Base-by-base conservation (phyloP, 257 asterid species). In the Ilex aquifolium region DNA sequence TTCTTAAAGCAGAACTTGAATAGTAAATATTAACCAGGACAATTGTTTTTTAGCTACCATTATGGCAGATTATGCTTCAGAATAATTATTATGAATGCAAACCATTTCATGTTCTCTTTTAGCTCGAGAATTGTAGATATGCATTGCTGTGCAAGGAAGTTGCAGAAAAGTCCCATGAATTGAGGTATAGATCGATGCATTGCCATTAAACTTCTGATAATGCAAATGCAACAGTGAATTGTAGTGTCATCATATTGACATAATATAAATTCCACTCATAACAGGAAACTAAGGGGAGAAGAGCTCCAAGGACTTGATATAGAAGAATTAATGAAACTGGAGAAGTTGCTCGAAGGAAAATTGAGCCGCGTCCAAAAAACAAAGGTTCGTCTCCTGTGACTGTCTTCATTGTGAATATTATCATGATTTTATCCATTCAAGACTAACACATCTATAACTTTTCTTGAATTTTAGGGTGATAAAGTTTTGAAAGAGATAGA, bases 271-370 rank as follows among this genome's bases (percentile, higher is more conserved):
- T 21, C 27, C 27, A 21, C 7, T 57, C 15, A 66, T 39, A 31
- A 13, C 54, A 85, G 95, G 83, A 88, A 75, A 62, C 92, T 90
- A 3, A 72, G 65, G 50, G 97, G 95, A 69, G 92, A 90, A 74
- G 95, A 83, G 65, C 79, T 87, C 46, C 76, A 82, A 68, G 95
- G 74, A 39, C 96, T 90, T 60, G 72, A 72, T 31, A 15, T 87
- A 72, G 80, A 77, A 52, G 96, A 83, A 17, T 65, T 90, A 80
- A 69, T 76, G 48, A 90, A 62, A 77, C 83, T 90, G 9, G 97
- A 90, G 79, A 90, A 74, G 71, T 7, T 68, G 77, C 69, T 85
- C 0, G 85, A 80, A 75, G 70, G 78, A 10, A 95, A 87, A 59
- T 58, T 85, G 71, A 67, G 66, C 57, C 89, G 88, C 32, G 73